Percentiles rank a stretch among this genome's conserved stretches.
Evolutionary conservation across 257 asterid genomes (phyloP).

Genomic region (Nicotiana tomentosiformis): DNA sequence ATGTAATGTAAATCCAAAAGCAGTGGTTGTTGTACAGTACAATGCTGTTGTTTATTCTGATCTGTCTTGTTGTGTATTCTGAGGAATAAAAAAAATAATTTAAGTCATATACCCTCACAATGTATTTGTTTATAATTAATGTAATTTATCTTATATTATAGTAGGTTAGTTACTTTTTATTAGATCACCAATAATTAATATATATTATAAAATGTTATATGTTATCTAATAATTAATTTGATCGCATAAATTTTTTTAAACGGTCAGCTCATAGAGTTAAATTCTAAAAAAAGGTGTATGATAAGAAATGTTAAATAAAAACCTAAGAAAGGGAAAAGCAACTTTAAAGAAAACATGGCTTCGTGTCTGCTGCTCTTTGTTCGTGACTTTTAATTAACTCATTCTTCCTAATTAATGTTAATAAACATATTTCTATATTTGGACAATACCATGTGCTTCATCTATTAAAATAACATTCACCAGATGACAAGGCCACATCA

Average conservation of each 20-base stretch:
- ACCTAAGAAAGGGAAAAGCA: slow-evolving; percentile 29
- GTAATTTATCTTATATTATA: too few species aligned
- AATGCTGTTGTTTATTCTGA: slow-evolving; percentile 25
- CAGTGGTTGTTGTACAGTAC: slow-evolving; percentile 17
- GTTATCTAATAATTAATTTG: too few species aligned
- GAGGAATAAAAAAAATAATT: too few species aligned
- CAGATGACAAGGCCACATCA: background rate
- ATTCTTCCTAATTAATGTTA: slow-evolving; percentile 6
- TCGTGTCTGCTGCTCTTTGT: slow-evolving; percentile 24
- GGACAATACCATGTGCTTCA: slow-evolving; percentile 42
- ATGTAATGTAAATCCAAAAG: slow-evolving; percentile 17
- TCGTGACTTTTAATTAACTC: background rate
- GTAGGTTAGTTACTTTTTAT: too few species aligned
- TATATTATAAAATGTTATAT: too few species aligned
- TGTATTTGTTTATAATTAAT: too few species aligned
- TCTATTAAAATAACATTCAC: background rate
- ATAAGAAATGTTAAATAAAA: slow-evolving; percentile 32
- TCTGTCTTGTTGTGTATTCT: slow-evolving; percentile 19
- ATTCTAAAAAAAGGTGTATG: background rate
- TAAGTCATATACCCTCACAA: too few species aligned
- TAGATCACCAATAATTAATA: too few species aligned
- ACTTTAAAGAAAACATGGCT: slow-evolving; percentile 43
- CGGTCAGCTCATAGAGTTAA: too few species aligned
- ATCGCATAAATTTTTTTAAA: too few species aligned
- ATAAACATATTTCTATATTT: slow-evolving; percentile 13